Percentiles rank a stretch among this genome's conserved stretches.
Conservation (phyloP, 2,329 filamentous ascomycete species). For the Fusarium foetens region DNA sequence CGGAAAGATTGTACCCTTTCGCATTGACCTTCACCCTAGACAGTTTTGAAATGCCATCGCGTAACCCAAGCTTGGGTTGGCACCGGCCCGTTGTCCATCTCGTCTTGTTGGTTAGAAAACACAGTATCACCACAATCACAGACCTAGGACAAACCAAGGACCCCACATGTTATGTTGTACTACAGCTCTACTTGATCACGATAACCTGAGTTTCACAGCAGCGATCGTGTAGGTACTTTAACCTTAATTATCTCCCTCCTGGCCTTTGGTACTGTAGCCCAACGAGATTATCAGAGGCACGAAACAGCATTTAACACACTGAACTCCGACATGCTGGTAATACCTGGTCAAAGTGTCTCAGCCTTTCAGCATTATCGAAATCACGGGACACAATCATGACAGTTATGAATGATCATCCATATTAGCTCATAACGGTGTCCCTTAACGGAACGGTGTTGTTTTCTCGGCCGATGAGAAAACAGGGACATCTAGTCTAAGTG, state of each 20-base stretch:
- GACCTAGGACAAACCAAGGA: background rate
- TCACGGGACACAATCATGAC: conserved; percentile 34
- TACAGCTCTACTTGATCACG: background rate
- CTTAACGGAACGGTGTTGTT: conserved; percentile 43
- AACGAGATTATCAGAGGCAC: background rate
- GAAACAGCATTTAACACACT: conserved; percentile 16
- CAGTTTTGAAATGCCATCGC: background rate
- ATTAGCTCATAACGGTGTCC: conserved; percentile 36
- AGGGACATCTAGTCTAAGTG: conserved; percentile 24
- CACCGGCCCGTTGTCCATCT: background rate
- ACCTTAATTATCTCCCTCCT: conserved; percentile 1
- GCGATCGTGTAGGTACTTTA: background rate
- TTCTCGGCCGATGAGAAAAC: conserved; percentile 45
- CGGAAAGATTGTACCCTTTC: background rate
- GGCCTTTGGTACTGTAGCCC: background rate
- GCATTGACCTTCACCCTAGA: conserved; percentile 6
- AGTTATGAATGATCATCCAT: conserved; percentile 29
- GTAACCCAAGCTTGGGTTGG: background rate
- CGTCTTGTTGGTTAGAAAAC: background rate
- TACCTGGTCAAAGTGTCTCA: conserved; percentile 31
- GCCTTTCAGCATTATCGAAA: conserved; percentile 34
- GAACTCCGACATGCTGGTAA: conserved; percentile 1
- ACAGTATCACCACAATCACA: background rate
- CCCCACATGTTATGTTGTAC: background rate
- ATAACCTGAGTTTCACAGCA: background rate